phyloP scores from a whole-genome alignment of 1,284 basidiomycete species.

The Cerioporus squamosus region DNA sequence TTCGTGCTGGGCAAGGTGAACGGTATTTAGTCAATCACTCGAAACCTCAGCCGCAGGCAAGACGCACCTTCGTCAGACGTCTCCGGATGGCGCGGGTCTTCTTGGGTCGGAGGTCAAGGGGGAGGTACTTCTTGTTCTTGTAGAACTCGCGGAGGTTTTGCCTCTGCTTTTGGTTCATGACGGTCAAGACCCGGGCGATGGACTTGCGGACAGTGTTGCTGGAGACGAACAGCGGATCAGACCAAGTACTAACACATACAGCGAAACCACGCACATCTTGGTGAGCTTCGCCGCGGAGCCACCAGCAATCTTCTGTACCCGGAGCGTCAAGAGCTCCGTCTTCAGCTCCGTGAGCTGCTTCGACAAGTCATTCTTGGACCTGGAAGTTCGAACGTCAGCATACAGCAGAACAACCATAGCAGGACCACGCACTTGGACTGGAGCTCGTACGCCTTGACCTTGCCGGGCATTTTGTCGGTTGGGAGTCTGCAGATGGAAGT shows the following conservation, averaged over 20 bases:
- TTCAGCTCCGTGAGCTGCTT: conserved; percentile 97
- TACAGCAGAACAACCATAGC: neutral
- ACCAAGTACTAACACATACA: neutral
- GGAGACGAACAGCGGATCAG: conserved; percentile 4
- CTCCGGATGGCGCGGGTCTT: conserved; percentile 99
- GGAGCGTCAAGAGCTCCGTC: conserved; percentile 90
- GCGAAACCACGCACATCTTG: conserved; percentile 80
- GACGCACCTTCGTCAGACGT: conserved; percentile 85
- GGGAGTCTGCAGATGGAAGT: conserved; percentile 24
- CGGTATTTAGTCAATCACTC: too few relatives aligned
- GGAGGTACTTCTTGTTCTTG: conserved; percentile 96
- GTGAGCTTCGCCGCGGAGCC: conserved; percentile 96
- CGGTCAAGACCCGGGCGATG: conserved; percentile 97
- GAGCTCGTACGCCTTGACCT: conserved; percentile 98
- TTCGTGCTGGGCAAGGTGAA: conserved; percentile 67
- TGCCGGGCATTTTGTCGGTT: conserved; percentile 71
- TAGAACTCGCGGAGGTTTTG: conserved; percentile 98
- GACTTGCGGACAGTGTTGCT: conserved; percentile 98
- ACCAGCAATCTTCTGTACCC: conserved; percentile 98
- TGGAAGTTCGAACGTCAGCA: conserved; percentile 37
- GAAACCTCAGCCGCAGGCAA: neutral
- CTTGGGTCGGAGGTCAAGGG: conserved; percentile 98
- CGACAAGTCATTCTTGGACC: conserved; percentile 97
- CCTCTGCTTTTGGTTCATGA: conserved; percentile 98
- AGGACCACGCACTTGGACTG: conserved; percentile 84